Base-by-base conservation (phyloP, 2,329 filamentous ascomycete genomes). In the Verticillium tricorpus region DNA sequence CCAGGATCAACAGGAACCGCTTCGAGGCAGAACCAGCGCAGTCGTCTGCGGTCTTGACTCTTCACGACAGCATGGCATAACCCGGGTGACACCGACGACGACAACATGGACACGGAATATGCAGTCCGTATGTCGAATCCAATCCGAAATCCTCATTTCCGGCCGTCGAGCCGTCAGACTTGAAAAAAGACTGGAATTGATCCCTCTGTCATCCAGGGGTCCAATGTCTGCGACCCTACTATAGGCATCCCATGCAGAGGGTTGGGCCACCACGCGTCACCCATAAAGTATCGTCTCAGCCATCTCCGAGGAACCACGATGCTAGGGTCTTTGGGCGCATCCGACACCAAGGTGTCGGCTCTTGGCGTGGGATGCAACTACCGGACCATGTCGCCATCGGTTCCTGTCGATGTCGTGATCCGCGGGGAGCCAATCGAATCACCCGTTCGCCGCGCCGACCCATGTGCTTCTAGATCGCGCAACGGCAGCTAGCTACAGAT, bases 371-470 rank as follows among this genome's bases (percentile, higher is more conserved):
- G n/a, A 12, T n/a, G 9, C 45, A 52, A 52, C 45, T 52, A 52
- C 45, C 45, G 45, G 45, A 52, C 34, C 32, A 58, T 58, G 57
- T 58, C 57, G 57, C 57, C 57, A 58, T 58, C 57, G 37, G 37
- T 31, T 32, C 37, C 25, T 45, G 15, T 28, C 57, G 31, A 58
- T 58, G 57, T 58, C 57, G 57, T 58, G 57, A 58, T 58, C 25
- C 57, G 39, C 57, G 12, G 37, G 37, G 37, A 40, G 35, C 57
- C 57, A 58, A 58, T 58, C 8, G 37, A 50, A 31, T 52, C 37
- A 9, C 37, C 37, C 25, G 37, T 45, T 28, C 25, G 14, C 19
- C 45, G 19, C 45, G 45, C 45, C n/a, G 28, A 52, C 45, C 45
- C 45, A 52, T 52, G n/a, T n/a, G 17, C 22, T 52, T 52, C 11